Conservation (phyloP, 108 stramenopile genomes). For the Stephanodiscus minutulus region DNA sequence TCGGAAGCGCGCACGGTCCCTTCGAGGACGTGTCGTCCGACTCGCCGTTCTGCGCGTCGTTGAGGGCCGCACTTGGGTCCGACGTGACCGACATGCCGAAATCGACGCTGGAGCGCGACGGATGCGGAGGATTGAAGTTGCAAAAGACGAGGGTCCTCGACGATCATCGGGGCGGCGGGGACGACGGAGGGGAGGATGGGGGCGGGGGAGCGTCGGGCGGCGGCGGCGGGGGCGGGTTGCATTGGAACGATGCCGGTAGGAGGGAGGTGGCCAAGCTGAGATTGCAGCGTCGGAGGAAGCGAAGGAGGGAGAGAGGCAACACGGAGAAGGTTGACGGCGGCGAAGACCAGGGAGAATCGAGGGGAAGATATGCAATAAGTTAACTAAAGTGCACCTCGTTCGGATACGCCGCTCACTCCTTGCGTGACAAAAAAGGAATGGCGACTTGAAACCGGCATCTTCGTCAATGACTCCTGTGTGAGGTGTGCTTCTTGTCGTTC, state of each 20-base stretch:
- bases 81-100: conserved; percentile 53
- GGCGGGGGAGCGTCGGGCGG: background rate
- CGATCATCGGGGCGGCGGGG: background rate
- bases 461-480: too few species aligned
- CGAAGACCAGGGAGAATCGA: too few species aligned
- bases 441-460: too few species aligned
- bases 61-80: conserved; percentile 12
- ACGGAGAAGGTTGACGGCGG: background rate
- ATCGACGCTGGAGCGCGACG: conserved; percentile 56
- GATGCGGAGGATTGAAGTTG: conserved; percentile 23
- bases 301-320: conserved; percentile 13
- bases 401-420: too few species aligned
- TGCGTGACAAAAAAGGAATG: too few species aligned
- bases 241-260: conserved; percentile 42
- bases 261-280: conserved; percentile 28
- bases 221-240: conserved; percentile 4
- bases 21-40: conserved; percentile 18
- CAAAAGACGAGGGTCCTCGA: conserved; percentile 32
- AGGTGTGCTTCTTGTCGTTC: too few species aligned
- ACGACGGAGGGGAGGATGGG: conserved; percentile 4
- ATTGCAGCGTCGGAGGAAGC: conserved; percentile 22
- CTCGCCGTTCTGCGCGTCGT: conserved; percentile 17
- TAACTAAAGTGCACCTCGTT: too few species aligned
- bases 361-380: background rate
- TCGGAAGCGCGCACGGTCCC: background rate